Percentiles rank a stretch among this genome's conserved stretches.
These are phyloP conservation scores for Nakazawaea wickerhamii DNA, from an alignment of 805 yeast species.

Conservation along the genomic window DNA sequence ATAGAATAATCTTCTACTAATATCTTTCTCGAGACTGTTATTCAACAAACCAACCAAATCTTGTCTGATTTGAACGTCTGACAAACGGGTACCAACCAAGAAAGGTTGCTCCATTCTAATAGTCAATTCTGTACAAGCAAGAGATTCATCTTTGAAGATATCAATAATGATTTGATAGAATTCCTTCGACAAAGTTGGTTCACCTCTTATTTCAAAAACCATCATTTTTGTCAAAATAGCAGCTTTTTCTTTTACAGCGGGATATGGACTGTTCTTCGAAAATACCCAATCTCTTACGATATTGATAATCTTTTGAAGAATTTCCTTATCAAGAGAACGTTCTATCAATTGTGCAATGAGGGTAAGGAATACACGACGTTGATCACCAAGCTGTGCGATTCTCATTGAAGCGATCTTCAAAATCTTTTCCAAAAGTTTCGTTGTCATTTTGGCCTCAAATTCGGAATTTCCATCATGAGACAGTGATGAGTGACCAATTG, in stretches of 20 bases:
- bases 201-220: conserved; percentile 85
- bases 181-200: conserved; percentile 66
- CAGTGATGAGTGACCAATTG: conserved; percentile 26
- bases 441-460: conserved; percentile 75
- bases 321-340: conserved; percentile 71
- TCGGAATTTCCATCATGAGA: conserved; percentile 30
- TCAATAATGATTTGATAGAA: conserved; percentile 85
- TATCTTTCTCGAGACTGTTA: conserved; percentile 70
- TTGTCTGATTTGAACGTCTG: conserved; percentile 68
- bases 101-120: conserved; percentile 96
- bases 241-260: conserved; percentile 93
- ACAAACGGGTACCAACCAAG: conserved; percentile 83
- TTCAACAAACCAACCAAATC: conserved; percentile 76
- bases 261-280: conserved; percentile 75
- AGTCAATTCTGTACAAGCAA: conserved; percentile 82
- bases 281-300: conserved; percentile 90
- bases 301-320: conserved; percentile 67
- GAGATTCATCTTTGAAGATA: conserved; percentile 73
- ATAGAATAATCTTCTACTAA: conserved; percentile 75
- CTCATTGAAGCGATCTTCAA: conserved; percentile 74
- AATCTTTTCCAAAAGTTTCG: conserved; percentile 68
- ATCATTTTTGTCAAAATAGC: conserved; percentile 91
- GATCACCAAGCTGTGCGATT: conserved; percentile 86
- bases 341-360: conserved; percentile 87
- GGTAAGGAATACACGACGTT: conserved; percentile 81